Evolutionary conservation across 768 basidiomycete species (phyloP).

Genomic region (Collybia nuda): DNA sequence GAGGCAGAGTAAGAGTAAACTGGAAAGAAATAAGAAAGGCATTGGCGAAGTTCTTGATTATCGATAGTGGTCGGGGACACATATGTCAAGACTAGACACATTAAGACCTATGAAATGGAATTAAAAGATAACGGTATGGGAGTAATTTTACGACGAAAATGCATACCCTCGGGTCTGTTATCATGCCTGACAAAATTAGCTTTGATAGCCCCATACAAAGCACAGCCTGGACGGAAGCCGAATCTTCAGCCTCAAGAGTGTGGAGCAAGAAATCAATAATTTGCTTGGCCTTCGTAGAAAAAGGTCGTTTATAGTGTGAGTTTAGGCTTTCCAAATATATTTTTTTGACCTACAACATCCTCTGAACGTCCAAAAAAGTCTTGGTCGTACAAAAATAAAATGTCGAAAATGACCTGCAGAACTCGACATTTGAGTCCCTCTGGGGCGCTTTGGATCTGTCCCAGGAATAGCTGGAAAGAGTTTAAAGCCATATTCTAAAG

Average conservation of each 20-base stretch:
- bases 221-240: conserved; percentile 72
- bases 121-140: neutral
- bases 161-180: conserved; percentile 73
- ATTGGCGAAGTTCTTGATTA: conserved; percentile 88
- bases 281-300: conserved; percentile 29
- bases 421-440: conserved; percentile 77
- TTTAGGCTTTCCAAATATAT: neutral
- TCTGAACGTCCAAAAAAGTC: conserved; percentile 62
- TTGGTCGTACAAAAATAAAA: conserved; percentile 86
- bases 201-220: conserved; percentile 86
- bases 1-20: conserved; percentile 88
- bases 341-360: conserved; percentile 35
- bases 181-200: conserved; percentile 81
- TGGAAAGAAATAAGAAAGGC: conserved; percentile 94
- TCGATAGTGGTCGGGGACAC: conserved; percentile 82
- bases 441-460: conserved; percentile 76
- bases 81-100: conserved; percentile 56
- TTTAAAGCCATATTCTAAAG: conserved; percentile 57
- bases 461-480: conserved; percentile 82
- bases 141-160: conserved; percentile 5
- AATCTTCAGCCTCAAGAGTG: conserved; percentile 64
- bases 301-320: neutral
- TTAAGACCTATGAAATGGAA: conserved; percentile 31
- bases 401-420: conserved; percentile 85
- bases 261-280: conserved; percentile 49